phyloP scores from a whole-genome alignment of 2,329 filamentous ascomycete genomes.

The Talaromyces sp. region DNA sequence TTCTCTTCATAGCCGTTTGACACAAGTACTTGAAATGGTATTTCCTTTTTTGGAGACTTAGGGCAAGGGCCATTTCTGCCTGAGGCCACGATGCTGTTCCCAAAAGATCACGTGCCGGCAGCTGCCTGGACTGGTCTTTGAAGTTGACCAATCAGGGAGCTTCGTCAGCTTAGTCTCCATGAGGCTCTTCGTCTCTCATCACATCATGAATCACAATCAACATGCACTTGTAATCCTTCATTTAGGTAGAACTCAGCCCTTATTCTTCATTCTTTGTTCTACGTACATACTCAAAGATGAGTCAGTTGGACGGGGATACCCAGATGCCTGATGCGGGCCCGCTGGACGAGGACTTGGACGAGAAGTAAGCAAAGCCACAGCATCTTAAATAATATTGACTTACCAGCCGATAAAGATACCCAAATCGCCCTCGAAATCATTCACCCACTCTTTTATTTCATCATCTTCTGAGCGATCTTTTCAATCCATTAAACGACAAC shows the following conservation, averaged over 20 bases:
- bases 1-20: background rate
- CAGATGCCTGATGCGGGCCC: conserved; percentile 15
- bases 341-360: conserved; percentile 44
- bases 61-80: background rate
- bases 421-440: conserved; percentile 77
- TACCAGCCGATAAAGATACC: conserved; percentile 56
- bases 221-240: background rate
- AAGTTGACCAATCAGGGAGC: background rate
- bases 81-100: background rate
- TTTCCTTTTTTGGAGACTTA: background rate
- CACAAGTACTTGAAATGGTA: background rate
- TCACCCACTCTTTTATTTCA: conserved; percentile 78
- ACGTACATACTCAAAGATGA: background rate
- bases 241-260: background rate
- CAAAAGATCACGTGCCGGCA: background rate
- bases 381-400: background rate
- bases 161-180: background rate
- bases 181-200: background rate
- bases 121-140: background rate
- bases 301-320: background rate
- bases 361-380: conserved; percentile 37
- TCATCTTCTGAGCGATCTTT: conserved; percentile 71
- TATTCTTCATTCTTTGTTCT: background rate
- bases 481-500: conserved; percentile 76
- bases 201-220: background rate